These are phyloP conservation scores for Fistulina hepatica DNA, from an alignment of 1,284 basidiomycete genomes.

Conservation along the genomic window DNA sequence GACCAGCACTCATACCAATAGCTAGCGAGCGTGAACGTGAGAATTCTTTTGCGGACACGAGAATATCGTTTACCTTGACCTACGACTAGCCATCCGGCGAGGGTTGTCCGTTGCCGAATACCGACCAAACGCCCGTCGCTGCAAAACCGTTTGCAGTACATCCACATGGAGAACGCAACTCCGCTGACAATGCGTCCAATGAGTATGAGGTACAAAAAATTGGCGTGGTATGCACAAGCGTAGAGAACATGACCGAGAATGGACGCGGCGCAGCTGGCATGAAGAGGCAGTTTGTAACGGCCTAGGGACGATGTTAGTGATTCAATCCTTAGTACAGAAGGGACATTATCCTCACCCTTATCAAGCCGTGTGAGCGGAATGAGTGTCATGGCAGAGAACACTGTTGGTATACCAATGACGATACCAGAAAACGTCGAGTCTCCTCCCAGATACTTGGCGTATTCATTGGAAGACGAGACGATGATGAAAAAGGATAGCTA, in stretches of 20 bases:
- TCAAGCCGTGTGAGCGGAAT: constrained; percentile 49
- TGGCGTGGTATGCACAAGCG: constrained; percentile 29
- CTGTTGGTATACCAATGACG: constrained; percentile 55
- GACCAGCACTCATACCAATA: constrained; percentile 54
- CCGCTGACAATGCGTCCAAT: constrained; percentile 41
- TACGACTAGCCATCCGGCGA: constrained; percentile 53
- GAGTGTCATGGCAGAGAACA: constrained; percentile 46
- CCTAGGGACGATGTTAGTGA: constrained; percentile 25
- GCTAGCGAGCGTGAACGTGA: no score
- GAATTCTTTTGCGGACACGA: no score
- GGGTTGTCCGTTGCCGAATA: constrained; percentile 48
- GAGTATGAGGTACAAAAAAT: constrained; percentile 36
- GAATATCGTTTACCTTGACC: no score
- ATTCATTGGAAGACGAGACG: constrained; percentile 53
- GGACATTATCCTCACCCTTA: constrained; percentile 30
- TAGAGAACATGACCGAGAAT: constrained; percentile 32
- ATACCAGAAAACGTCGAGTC: constrained; percentile 56
- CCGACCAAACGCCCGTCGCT: constrained; percentile 58
- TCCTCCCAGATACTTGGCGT: constrained; percentile 53
- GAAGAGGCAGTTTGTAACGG: constrained; percentile 39
- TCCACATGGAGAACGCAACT: constrained; percentile 33
- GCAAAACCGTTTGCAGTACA: constrained; percentile 47
- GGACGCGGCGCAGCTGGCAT: constrained; percentile 28
- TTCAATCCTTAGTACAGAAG: background rate
- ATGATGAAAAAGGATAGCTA: constrained; percentile 60